These are phyloP conservation scores for Leccinum angustisporum DNA, from an alignment of 1,284 basidiomycete genomes.

Conservation along the genomic window DNA sequence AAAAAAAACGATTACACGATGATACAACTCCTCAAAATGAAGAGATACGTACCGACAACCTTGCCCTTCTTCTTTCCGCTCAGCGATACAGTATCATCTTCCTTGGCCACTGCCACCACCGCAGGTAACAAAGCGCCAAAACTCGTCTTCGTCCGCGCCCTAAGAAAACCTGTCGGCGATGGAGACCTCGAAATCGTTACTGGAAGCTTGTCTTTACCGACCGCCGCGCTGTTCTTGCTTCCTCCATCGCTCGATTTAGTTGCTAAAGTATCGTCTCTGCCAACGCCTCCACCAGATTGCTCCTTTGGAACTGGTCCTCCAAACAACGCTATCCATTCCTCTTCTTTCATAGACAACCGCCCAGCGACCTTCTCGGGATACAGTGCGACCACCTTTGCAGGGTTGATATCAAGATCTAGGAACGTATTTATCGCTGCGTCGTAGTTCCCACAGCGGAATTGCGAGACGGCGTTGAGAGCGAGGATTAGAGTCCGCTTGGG, in stretches of 20 bases:
- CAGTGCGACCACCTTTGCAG: constrained; percentile 89
- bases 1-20: constrained; percentile 1
- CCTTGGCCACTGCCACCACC: constrained; percentile 38
- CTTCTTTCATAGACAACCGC: constrained; percentile 64
- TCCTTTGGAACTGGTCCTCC: constrained; percentile 61
- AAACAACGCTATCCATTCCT: constrained; percentile 84
- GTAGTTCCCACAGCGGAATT: constrained; percentile 70
- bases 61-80: constrained; percentile 40
- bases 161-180: constrained; percentile 47
- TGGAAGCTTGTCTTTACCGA: constrained; percentile 24
- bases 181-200: constrained; percentile 36
- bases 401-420: constrained; percentile 86
- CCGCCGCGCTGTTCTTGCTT: constrained; percentile 13
- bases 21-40: not conserved
- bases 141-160: constrained; percentile 50
- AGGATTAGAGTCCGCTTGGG: constrained; percentile 58
- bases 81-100: constrained; percentile 62
- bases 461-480: constrained; percentile 72
- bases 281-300: not conserved
- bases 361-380: constrained; percentile 86
- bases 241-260: constrained; percentile 26
- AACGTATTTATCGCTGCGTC: constrained; percentile 86
- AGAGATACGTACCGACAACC: constrained; percentile 29
- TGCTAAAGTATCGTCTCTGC: constrained; percentile 33
- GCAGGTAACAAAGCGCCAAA: constrained; percentile 52